A percentile compares a stretch with the other conserved stretches of the same genome.
Conservation (phyloP, 345 rosid genomes). For the Erysimum cheiranthoides region DNA sequence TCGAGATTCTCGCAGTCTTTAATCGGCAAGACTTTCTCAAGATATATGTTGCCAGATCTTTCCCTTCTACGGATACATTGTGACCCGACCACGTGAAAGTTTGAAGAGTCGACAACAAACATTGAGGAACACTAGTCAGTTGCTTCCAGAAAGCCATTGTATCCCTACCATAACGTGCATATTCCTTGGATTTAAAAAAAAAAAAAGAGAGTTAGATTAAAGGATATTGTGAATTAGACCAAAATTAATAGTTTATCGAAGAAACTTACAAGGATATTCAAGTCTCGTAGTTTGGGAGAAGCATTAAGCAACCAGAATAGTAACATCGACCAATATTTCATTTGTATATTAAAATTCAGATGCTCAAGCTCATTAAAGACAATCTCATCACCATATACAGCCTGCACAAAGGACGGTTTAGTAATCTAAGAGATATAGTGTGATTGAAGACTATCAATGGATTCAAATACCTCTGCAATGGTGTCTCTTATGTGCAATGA, state of each 20-base stretch:
- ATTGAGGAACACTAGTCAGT: background rate
- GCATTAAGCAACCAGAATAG: background rate
- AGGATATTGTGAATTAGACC: background rate
- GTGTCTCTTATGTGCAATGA: background rate
- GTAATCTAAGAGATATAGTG: background rate
- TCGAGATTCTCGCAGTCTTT: background rate
- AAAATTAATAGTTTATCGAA: background rate
- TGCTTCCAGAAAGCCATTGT: background rate
- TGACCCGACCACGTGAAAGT: background rate
- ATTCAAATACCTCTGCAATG: background rate
- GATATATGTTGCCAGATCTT: background rate
- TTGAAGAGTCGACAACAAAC: background rate
- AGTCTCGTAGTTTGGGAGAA: slow-evolving; percentile 17
- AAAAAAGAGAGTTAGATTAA: background rate
- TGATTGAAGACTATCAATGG: background rate
- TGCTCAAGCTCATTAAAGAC: background rate
- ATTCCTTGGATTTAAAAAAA: no score
- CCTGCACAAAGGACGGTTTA: background rate
- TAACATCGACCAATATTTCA: background rate
- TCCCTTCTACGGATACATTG: background rate
- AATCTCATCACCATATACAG: background rate
- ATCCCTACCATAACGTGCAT: no score
- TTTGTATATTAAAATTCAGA: background rate
- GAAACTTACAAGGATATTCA: background rate
- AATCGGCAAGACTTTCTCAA: background rate